These are phyloP conservation scores for Laburnicola sp. DNA, from an alignment of 2,329 filamentous ascomycete genomes.

Conservation along the genomic window DNA sequence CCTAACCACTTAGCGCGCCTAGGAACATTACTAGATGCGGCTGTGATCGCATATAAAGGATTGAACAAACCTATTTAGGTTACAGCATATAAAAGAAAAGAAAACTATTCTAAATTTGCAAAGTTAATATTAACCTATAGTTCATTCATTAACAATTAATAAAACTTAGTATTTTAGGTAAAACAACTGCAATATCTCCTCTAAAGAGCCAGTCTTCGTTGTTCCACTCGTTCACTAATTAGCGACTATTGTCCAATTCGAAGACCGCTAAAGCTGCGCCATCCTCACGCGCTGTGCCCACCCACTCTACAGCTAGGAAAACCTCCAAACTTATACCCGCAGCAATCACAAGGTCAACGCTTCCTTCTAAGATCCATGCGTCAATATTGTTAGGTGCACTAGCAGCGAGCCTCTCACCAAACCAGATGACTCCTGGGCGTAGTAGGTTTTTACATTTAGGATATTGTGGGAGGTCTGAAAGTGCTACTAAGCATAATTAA, in stretches of 20 bases:
- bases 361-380: constrained; percentile 10
- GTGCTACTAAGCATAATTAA: not conserved
- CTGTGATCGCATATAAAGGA: no score
- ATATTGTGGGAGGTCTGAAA: constrained; percentile 16
- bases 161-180: constrained; percentile 4
- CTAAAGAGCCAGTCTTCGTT: constrained; percentile 8
- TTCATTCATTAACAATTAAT: not conserved
- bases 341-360: constrained; percentile 14
- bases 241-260: constrained; percentile 4
- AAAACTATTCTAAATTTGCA: no score
- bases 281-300: constrained; percentile 4
- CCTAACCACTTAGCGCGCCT: no score
- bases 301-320: constrained; percentile 18
- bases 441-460: constrained; percentile 14
- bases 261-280: constrained; percentile 14
- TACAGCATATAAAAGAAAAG: no score
- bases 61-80: no score
- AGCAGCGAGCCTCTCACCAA: constrained; percentile 16
- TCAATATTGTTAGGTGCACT: constrained; percentile 14
- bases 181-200: constrained; percentile 4
- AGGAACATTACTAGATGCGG: no score
- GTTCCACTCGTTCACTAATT: constrained; percentile 4
- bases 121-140: not conserved
- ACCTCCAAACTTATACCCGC: constrained; percentile 16
- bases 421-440: constrained; percentile 20